Base-by-base conservation (phyloP, 768 basidiomycete genomes). In the Suillus paluster region DNA sequence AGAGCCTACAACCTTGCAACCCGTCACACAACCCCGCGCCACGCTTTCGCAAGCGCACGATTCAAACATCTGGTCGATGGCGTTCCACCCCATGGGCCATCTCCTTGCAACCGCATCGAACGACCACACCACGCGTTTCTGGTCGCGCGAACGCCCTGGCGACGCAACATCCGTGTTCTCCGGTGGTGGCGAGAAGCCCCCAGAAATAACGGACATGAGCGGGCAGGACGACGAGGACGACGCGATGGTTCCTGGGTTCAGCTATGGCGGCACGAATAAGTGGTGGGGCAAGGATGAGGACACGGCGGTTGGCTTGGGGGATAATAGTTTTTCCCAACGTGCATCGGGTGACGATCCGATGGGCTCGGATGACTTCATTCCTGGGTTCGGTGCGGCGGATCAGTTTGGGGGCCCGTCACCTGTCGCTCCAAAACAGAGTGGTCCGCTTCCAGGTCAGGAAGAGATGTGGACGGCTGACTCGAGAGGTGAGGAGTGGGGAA, bases 121-220 rank as follows among this genome's bases (percentile, higher is more conserved):
- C 79, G 97, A 99, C 80, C 94, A 96, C 78, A 98, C 97, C 6
- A 97, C 97, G 7, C 86, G 96, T n/a, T 99, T 99, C 83, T 99
- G 97, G 97, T 89, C 90, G 53, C 86, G 97, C 68, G 93, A 95
- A 71, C 84, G 93, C 4, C 93, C 93, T 0, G 92, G 93, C n/a
- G 92, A 94, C 67, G 81, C 83, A 1, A 81, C 84, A n/a, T 86
- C 84, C 58, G 92, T 88, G 45, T 93, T 93, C 74, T 86, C 86
- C 0, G 89, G 86, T 9, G 91, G 90, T 7, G 92, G 91, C 17
- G 92, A 94, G 79, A 92, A 92, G 75, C 94, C 93, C 14, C 90
- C 91, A 0, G 90, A 89, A 67, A 78, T 84, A 42, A 78, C 75
- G 19, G 89, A 87, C 69, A 75, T 76, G 67, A 78, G 81, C 60